Evolutionary conservation across 1,284 basidiomycete genomes (phyloP).

Genomic region (Cutaneotrichosporon mucoides): DNA sequence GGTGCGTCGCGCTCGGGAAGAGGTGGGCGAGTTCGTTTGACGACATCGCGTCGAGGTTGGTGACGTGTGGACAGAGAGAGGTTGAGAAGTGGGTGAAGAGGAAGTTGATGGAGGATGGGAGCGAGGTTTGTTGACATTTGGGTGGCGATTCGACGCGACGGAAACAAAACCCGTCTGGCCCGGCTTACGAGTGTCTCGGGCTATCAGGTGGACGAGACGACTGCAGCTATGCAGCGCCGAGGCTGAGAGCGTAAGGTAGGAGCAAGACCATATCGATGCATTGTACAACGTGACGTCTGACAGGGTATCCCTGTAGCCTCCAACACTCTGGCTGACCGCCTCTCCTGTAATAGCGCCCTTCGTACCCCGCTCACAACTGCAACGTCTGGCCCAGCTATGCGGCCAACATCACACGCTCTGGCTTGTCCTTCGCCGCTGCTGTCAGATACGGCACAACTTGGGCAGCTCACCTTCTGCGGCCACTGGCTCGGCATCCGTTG

Average conservation of each 20-base stretch:
- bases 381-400: no score
- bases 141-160: constrained; percentile 1
- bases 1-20: constrained; percentile 43
- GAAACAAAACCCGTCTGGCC: no score
- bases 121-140: constrained; percentile 1
- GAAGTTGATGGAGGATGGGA: no score
- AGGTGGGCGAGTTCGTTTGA: constrained; percentile 35
- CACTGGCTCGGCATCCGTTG: constrained; percentile 34
- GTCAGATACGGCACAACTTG: constrained; percentile 2
- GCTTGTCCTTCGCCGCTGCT: constrained; percentile 13
- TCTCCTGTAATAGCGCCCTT: no score
- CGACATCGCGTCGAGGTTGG: constrained; percentile 27
- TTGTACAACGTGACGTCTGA: background rate
- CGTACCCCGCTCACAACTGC: no score
- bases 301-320: no score
- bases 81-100: no score
- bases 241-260: no score
- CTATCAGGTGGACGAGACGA: background rate
- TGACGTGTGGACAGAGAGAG: background rate
- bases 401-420: constrained; percentile 52
- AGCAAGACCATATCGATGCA: background rate
- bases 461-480: background rate
- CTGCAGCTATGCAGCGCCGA: no score
- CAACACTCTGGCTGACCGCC: no score
- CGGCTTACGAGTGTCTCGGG: no score